A percentile compares a stretch with the other conserved stretches of the same genome.
phyloP scores from a whole-genome alignment of 2,329 filamentous ascomycete genomes.

The Paecilomyces fulvus region DNA sequence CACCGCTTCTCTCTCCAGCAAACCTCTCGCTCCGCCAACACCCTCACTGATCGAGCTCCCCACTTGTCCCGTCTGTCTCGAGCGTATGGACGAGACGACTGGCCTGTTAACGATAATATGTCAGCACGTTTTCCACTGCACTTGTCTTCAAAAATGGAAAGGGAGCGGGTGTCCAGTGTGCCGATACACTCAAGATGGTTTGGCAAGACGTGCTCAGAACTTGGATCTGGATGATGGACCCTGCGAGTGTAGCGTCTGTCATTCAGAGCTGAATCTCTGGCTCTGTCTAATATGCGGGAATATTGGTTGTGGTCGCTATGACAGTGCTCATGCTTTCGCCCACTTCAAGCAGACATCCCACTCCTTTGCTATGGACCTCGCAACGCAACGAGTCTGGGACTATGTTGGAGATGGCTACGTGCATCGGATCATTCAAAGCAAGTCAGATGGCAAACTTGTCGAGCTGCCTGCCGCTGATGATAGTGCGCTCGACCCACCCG shows the following conservation, averaged over 20 bases:
- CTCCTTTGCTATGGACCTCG: conserved; percentile 84
- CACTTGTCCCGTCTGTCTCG: conserved; percentile 91
- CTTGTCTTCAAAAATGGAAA: conserved; percentile 92
- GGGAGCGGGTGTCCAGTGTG: conserved; percentile 91
- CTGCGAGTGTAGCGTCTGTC: conserved; percentile 67
- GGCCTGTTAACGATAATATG: conserved; percentile 92
- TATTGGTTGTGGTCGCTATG: conserved; percentile 89
- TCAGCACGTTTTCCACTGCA: conserved; percentile 96
- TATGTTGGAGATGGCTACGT: conserved; percentile 95
- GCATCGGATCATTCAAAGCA: conserved; percentile 87
- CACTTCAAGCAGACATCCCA: conserved; percentile 88
- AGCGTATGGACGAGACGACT: conserved; percentile 96
- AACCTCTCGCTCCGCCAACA: conserved; percentile 64
- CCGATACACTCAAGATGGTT: conserved; percentile 67
- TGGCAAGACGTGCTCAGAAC: conserved; percentile 39
- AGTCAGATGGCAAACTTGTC: conserved; percentile 84
- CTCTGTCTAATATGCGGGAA: conserved; percentile 90
- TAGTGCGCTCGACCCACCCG: conserved; percentile 33
- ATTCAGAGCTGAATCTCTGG: conserved; percentile 77
- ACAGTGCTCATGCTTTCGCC: conserved; percentile 83
- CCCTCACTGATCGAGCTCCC: conserved; percentile 83
- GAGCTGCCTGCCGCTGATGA: conserved; percentile 63
- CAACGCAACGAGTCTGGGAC: conserved; percentile 95
- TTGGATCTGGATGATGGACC: conserved; percentile 46
- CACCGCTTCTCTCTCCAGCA: conserved; percentile 45